Base-by-base conservation (phyloP, 495 filamentous ascomycete species). In the Hyphodiscus hymeniophilus region DNA sequence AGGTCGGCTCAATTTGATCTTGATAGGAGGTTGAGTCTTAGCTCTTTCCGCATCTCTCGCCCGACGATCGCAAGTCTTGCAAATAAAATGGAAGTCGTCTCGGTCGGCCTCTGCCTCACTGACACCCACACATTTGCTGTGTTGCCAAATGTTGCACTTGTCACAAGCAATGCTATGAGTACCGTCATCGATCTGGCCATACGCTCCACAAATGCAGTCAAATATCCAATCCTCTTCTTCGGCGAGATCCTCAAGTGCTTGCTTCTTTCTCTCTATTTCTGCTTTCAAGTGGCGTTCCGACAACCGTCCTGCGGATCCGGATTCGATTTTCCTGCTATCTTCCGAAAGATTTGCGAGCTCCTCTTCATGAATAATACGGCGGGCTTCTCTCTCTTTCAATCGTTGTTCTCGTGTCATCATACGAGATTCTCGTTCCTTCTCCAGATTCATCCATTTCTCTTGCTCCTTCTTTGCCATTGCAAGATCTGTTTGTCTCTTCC, bases 81-180 rank as follows among this genome's bases (percentile, higher is more conserved):
- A 98, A 42, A 95, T 68, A 61, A 95, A 95, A 45, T 87, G 81
- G 60, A 95, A 96, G 55, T 94, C 84, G 11, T 90, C 86, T 38
- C 80, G 71, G 44, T 95, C 88, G 5, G 87, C 91, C 47, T 87
- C 83, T 38, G 73, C 70, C 48, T 87, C 74, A 10, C 72, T 73
- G 48, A 97, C 85, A 24, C 81, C 85, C 41, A 95, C 78, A 58
- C 92, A 98, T 40, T 81, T 83, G 69, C 85, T 91, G 57, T 96
- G 92, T 60, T 96, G 91, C 92, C 92, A 98, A 16, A 94, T 81
- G 60, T 85, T 92, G 72, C 92, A 98, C 40, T 74, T 82, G 58
- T 97, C 92, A 62, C 92, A 98, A n/a, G 89, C 84, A 48, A 98
- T 79, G 60, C 86, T 95, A 62, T 94, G 87, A 1, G 85, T 82